Evolutionary conservation across 306 rosid genomes (phyloP).

Genomic region (Acacia confusa): DNA sequence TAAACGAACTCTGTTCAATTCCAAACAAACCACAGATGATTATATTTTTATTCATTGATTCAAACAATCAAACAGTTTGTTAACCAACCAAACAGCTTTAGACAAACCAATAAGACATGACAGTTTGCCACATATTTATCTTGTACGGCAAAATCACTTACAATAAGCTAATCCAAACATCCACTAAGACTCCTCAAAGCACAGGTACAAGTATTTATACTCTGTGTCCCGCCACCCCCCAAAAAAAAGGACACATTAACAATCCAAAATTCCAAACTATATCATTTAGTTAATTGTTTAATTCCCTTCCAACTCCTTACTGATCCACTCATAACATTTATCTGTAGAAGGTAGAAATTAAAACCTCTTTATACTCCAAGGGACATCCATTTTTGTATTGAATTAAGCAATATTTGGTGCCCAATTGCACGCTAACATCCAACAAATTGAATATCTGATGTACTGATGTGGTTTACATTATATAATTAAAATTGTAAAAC

Average conservation of each 20-base stretch:
- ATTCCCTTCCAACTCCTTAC: neutral
- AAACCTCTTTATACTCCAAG: neutral
- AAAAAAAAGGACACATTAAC: no score
- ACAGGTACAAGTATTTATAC: no score
- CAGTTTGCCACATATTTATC: no score
- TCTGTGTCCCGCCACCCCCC: no score
- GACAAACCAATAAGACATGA: neutral
- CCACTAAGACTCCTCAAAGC: no score
- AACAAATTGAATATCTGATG: neutral
- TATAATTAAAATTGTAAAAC: neutral
- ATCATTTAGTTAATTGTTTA: no score
- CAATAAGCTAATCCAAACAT: no score
- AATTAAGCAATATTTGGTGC: neutral
- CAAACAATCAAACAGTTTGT: conserved; percentile 19
- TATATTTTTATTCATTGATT: neutral
- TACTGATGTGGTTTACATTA: neutral
- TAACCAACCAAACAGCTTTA: neutral
- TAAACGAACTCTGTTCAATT: neutral
- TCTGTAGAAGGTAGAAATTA: neutral
- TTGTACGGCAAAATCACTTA: no score
- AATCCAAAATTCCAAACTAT: no score
- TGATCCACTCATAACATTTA: neutral
- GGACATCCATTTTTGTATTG: neutral
- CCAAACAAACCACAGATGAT: neutral
- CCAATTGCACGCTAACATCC: neutral